Evolutionary conservation across 2,329 filamentous ascomycete species (phyloP), one percentile per base, ranked within the genome.

Genomic region (Neopestalotiopsis sp.): DNA sequence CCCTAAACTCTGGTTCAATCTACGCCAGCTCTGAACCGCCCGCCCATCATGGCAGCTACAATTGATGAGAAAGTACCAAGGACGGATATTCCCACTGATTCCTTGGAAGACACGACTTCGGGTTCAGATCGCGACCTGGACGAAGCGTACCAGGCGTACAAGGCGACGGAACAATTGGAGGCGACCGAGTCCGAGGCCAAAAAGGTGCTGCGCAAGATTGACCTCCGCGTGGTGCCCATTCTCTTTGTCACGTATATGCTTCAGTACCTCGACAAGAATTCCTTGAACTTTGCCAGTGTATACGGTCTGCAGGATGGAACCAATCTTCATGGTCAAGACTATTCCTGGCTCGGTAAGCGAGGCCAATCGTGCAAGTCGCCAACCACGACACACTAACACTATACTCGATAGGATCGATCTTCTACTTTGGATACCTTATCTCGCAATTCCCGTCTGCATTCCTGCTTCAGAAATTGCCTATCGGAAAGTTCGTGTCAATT

Each of bases 391-490:
- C 20, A 38, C 28, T 40, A 62, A 30, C 34, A 17, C 17, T 40
- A 20, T 30, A 30, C n/a, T 20, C n/a, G n/a, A 70, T 77, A 69
- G 81, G 81, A 20, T 86, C 83, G 13, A 85, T 87, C 66, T 87
- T 87, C 75, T 87, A 86, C 72, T 83, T 87, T 69, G 85, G 84
- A 56, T 84, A 82, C 68, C 77, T 85, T n/a, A 74, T 82, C 42
- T 82, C 81, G 7, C 82, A 85, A 67, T 82, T 84, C 38, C 82
- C 83, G 0, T 81, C 82, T 9, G 80, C 80, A 10, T 82, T 82
- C 59, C 77, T 87, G 0, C 79, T 87, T 9, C 84, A 86, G 65
- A 80, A 78, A 9, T 76, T 87, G 2, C 84, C 82, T 2, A 81
- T 86, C 5, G 85, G 82, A n/a, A 84, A 83, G 70, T 83, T 86